Conservation (phyloP, 2,329 filamentous ascomycete genomes). For the Ophiocordyceps sinensis region DNA sequence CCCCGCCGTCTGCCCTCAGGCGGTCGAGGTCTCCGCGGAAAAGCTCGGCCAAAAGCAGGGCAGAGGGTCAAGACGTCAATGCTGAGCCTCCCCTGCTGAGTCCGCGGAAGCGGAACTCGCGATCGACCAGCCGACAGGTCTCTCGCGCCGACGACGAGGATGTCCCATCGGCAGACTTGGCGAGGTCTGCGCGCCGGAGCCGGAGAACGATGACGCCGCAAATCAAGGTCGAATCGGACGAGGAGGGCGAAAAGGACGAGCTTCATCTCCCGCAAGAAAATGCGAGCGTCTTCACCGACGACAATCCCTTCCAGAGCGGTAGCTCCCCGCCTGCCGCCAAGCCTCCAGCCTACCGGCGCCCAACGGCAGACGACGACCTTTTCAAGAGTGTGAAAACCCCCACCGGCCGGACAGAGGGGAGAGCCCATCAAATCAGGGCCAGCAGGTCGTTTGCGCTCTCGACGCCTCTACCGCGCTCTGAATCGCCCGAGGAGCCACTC, state of each 20-base stretch:
- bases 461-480: slow-evolving; percentile 18
- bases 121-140: slow-evolving; percentile 39
- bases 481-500: slow-evolving; percentile 24
- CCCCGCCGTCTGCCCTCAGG: slow-evolving; percentile 32
- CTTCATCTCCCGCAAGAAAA: slow-evolving; percentile 18
- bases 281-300: slow-evolving; percentile 60
- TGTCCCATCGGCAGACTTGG: slow-evolving; percentile 16
- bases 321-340: slow-evolving; percentile 47
- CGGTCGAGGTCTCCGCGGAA: slow-evolving; percentile 43
- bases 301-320: slow-evolving; percentile 89
- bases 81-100: slow-evolving; percentile 23
- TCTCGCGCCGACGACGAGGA: slow-evolving; percentile 32
- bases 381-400: slow-evolving; percentile 25
- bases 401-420: slow-evolving; percentile 29
- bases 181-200: slow-evolving; percentile 31
- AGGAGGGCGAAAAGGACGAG: slow-evolving; percentile 18
- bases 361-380: slow-evolving; percentile 29
- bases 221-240: slow-evolving; percentile 39
- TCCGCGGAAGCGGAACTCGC: slow-evolving; percentile 38
- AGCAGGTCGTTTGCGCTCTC: slow-evolving; percentile 46
- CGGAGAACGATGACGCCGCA: slow-evolving; percentile 37
- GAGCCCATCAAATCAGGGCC: slow-evolving; percentile 12
- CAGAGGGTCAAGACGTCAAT: slow-evolving; percentile 31
- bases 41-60: slow-evolving; percentile 35
- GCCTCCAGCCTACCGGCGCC: slow-evolving; percentile 33